Percentiles rank a stretch among this genome's conserved stretches.
These are phyloP conservation scores for Piedraia hortae DNA, from an alignment of 2,329 filamentous ascomycete genomes.

Conservation along the genomic window DNA sequence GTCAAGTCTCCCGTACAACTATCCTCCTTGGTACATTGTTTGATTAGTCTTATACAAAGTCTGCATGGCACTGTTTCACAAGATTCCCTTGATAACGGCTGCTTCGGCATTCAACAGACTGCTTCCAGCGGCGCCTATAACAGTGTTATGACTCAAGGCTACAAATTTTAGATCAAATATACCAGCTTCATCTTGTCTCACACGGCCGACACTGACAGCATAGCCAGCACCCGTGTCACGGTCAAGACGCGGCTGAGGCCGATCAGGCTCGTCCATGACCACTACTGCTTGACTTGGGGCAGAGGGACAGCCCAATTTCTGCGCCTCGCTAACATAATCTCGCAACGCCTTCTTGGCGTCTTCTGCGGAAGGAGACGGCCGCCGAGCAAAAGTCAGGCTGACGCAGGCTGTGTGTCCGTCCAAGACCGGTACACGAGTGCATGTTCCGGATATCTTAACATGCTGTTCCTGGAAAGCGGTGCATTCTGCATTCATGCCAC, in stretches of 20 bases:
- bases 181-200: constrained; percentile 61
- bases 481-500: constrained; percentile 38
- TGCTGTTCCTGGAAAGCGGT: constrained; percentile 55
- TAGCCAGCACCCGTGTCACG: constrained; percentile 66
- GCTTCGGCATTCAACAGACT: constrained; percentile 88
- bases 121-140: constrained; percentile 87
- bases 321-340: constrained; percentile 55
- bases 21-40: too few species aligned
- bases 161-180: constrained; percentile 93
- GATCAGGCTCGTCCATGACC: constrained; percentile 67
- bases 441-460: constrained; percentile 59
- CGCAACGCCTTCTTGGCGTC: constrained; percentile 55
- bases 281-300: constrained; percentile 58
- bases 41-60: too few species aligned
- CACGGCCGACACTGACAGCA: constrained; percentile 66
- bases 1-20: constrained; percentile 1
- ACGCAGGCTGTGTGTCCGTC: constrained; percentile 94
- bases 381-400: constrained; percentile 51
- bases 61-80: too few species aligned
- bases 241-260: constrained; percentile 77
- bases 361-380: constrained; percentile 45
- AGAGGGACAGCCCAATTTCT: constrained; percentile 61
- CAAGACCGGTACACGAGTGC: constrained; percentile 81
- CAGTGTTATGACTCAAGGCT: constrained; percentile 68
- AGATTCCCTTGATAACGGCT: constrained; percentile 64